A percentile compares a stretch with the other conserved stretches of the same genome.
These are phyloP conservation scores for Lactuca saligna DNA, from an alignment of 129 eudicot species.

Conservation along the genomic window DNA sequence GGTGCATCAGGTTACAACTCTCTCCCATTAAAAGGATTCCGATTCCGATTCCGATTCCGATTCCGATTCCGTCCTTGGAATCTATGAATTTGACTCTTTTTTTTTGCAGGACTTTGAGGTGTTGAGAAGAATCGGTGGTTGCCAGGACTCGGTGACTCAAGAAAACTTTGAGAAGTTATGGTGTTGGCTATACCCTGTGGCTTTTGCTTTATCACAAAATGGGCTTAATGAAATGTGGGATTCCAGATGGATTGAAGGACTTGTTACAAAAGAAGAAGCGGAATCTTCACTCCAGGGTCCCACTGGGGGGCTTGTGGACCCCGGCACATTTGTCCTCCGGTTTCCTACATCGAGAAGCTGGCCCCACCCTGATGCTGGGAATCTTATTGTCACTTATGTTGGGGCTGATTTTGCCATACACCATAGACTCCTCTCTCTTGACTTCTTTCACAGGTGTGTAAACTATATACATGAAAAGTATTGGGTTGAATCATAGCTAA, in stretches of 20 bases:
- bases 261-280: constrained; percentile 93
- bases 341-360: constrained; percentile 95
- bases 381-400: constrained; percentile 73
- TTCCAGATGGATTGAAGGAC: constrained; percentile 85
- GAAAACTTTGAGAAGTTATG: constrained; percentile 88
- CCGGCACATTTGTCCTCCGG: constrained; percentile 85
- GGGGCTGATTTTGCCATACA: constrained; percentile 70
- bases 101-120: constrained; percentile 75
- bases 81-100: not conserved
- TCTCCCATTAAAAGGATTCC: too few species aligned
- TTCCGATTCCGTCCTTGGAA: not conserved
- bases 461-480: not conserved
- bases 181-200: constrained; percentile 96
- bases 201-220: constrained; percentile 60
- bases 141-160: constrained; percentile 63
- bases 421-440: constrained; percentile 73
- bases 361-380: constrained; percentile 99
- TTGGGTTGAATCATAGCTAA: too few species aligned
- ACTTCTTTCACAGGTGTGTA: constrained; percentile 59
- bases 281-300: constrained; percentile 71
- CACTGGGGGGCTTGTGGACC: constrained; percentile 55
- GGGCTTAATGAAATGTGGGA: constrained; percentile 68
- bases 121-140: constrained; percentile 68
- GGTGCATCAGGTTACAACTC: constrained; percentile 50
- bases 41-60: too few species aligned